Evolutionary conservation across 306 rosid species (phyloP).

Genomic region (Vicia villosa): DNA sequence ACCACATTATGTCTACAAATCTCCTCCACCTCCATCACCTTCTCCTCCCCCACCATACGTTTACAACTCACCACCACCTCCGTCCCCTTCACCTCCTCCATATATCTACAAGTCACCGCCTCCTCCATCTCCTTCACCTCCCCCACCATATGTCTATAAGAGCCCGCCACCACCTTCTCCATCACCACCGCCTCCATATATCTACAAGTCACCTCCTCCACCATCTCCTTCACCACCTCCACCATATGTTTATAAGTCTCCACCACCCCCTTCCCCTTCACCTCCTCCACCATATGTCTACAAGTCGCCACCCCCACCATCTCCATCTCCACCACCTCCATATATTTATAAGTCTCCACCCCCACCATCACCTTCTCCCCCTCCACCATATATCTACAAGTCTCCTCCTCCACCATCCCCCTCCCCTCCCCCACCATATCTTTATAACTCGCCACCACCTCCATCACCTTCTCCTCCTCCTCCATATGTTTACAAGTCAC

Average conservation of each 20-base stretch:
- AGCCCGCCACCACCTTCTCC: not conserved
- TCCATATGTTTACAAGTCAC: not conserved
- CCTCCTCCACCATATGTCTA: not conserved
- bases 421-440: not conserved
- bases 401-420: not conserved
- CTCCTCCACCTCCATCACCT: conserved; percentile 2
- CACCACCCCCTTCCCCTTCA: not conserved
- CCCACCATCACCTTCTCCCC: not conserved
- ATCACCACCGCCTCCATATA: not conserved
- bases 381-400: not conserved
- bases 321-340: not conserved
- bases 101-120: not conserved
- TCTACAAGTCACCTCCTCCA: not conserved
- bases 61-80: conserved; percentile 12
- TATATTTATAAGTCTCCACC: not conserved
- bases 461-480: conserved; percentile 1
- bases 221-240: not conserved
- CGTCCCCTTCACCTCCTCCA: conserved; percentile 23
- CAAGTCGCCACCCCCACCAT: not conserved
- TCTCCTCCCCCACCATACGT: not conserved
- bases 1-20: not conserved
- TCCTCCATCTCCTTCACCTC: not conserved
- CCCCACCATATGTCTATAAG: not conserved
- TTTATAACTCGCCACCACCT: not conserved
- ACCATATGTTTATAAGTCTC: not conserved